Evolutionary conservation across 108 stramenopile species (phyloP).

Genomic region (Tribonema minus): DNA sequence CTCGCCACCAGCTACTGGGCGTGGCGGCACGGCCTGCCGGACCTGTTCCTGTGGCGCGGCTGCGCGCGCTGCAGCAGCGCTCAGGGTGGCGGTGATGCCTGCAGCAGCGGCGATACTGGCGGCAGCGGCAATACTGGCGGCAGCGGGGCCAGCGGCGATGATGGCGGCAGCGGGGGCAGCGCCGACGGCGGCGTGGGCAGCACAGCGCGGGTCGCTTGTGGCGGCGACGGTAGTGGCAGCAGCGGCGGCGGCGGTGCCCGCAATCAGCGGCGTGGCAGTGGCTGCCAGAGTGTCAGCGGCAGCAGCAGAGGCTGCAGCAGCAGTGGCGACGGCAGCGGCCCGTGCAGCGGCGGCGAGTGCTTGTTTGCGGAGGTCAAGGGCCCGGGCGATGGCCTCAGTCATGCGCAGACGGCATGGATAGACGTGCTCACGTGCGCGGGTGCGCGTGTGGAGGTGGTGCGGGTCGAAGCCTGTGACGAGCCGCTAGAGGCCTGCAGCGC

Average conservation of each 20-base stretch:
- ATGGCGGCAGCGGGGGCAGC: background rate
- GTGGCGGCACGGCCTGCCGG: slow-evolving; percentile 42
- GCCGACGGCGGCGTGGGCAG: background rate
- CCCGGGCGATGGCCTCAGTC: slow-evolving; percentile 39
- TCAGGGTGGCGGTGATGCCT: too few species aligned
- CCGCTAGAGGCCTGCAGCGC: too few species aligned
- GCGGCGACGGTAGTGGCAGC: too few species aligned
- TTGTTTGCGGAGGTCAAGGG: slow-evolving; percentile 34
- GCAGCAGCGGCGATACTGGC: background rate
- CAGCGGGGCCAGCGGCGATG: background rate
- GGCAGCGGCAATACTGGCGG: background rate
- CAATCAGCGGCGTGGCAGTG: too few species aligned
- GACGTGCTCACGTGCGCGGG: slow-evolving; percentile 29
- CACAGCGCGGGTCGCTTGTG: too few species aligned
- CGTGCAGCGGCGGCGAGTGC: too few species aligned
- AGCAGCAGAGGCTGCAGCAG: background rate
- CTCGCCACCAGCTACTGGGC: slow-evolving; percentile 40
- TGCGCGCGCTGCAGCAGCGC: background rate
- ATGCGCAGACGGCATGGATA: slow-evolving; percentile 43
- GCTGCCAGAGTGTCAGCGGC: too few species aligned
- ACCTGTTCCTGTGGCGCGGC: slow-evolving; percentile 41
- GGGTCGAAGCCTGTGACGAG: too few species aligned
- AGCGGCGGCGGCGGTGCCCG: background rate
- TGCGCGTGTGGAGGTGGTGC: slow-evolving; percentile 15
- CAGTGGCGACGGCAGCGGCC: background rate